Conservation (phyloP, 108 stramenopile genomes). For the Nitzschia sp. region DNA sequence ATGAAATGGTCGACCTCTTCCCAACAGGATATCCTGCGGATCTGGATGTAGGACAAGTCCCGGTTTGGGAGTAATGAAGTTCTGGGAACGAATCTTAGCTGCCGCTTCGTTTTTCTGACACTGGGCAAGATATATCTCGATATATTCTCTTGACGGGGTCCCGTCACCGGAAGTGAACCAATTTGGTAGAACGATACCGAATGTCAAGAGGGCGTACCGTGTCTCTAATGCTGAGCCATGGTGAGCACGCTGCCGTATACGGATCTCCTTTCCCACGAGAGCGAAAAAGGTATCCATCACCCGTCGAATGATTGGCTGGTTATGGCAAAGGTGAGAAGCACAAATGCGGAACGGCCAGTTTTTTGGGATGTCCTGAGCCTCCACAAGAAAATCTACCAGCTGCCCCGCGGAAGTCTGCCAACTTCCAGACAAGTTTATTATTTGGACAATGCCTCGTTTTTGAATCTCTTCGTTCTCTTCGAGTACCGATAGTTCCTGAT, state of each 20-base stretch:
- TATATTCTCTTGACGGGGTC: neutral
- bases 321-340: neutral
- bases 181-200: slow-evolving; percentile 2
- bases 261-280: neutral
- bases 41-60: neutral
- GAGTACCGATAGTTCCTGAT: neutral
- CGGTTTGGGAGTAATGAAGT: neutral
- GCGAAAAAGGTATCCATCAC: neutral
- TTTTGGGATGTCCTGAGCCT: neutral
- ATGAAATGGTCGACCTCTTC: slow-evolving; percentile 13
- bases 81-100: neutral
- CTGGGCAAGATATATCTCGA: neutral
- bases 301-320: neutral
- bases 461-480: slow-evolving; percentile 5
- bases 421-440: neutral
- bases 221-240: slow-evolving; percentile 6
- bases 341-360: neutral
- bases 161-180: neutral
- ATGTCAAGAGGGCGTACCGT: neutral
- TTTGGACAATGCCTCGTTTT: slow-evolving; percentile 2
- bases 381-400: neutral
- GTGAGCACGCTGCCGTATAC: neutral
- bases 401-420: neutral
- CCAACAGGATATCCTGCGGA: slow-evolving; percentile 1
- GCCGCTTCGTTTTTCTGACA: neutral